phyloP scores from a whole-genome alignment of 169 alveolate genomes.

The Theileria parva region DNA sequence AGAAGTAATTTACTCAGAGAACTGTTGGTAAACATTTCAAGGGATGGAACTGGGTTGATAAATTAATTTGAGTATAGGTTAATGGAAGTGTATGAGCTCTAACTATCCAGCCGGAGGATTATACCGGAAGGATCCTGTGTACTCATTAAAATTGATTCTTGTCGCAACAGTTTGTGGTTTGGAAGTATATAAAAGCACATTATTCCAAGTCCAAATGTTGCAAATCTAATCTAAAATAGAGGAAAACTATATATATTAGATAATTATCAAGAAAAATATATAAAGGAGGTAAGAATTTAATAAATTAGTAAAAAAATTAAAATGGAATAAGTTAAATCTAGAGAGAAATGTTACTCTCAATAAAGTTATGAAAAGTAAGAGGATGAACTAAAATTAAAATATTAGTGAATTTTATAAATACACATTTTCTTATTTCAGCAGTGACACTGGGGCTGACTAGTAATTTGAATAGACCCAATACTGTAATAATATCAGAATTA shows the following conservation, averaged over 20 bases:
- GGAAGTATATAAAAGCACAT: not conserved
- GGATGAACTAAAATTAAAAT: not conserved
- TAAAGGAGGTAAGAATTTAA: not conserved
- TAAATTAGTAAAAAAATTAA: not conserved
- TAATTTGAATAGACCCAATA: not conserved
- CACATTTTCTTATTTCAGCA: not conserved
- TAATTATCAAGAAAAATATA: not conserved
- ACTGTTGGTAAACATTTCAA: not conserved
- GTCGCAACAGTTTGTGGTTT: slow-evolving; percentile 4
- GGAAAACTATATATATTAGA: too few species aligned
- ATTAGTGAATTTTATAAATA: too few species aligned
- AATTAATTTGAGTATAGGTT: not conserved
- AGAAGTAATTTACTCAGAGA: not conserved
- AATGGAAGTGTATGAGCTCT: slow-evolving; percentile 7
- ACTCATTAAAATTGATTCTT: slow-evolving; percentile 1
- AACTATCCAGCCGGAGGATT: slow-evolving; percentile 20
- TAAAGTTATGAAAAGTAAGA: not conserved
- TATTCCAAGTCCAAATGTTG: not conserved
- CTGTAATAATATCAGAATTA: not conserved
- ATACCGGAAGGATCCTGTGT: slow-evolving; percentile 17
- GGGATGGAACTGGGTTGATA: not conserved
- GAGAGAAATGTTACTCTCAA: not conserved
- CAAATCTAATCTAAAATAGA: not conserved
- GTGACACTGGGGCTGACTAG: not conserved
- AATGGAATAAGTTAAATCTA: not conserved